These are phyloP conservation scores for Iris pallida DNA, from an alignment of 116 monocot species.

Conservation along the genomic window DNA sequence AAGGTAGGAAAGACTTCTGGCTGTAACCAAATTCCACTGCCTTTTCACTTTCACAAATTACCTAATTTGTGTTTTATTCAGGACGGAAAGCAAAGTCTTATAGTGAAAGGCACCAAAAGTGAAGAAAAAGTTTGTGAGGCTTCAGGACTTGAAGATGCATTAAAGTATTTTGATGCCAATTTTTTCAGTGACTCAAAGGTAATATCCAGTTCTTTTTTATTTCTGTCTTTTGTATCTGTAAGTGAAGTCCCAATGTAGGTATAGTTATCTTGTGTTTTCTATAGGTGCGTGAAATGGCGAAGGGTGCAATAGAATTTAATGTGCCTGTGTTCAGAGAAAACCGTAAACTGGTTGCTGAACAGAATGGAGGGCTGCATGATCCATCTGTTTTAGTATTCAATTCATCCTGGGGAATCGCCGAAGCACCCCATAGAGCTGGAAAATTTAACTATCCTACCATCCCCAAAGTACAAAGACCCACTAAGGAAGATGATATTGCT, in stretches of 20 bases:
- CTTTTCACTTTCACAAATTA: not conserved
- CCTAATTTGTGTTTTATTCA: slow-evolving; percentile 15
- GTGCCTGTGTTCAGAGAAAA: slow-evolving; percentile 59
- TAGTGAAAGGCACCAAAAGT: slow-evolving; percentile 5
- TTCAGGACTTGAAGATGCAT: slow-evolving; percentile 32
- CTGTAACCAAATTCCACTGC: not conserved
- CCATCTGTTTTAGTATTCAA: slow-evolving; percentile 86
- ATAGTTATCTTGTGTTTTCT: slow-evolving; percentile 4
- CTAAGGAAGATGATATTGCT: slow-evolving; percentile 72
- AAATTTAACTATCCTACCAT: slow-evolving; percentile 61
- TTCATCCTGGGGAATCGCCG: slow-evolving; percentile 45
- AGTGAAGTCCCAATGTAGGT: not conserved
- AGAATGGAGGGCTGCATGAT: slow-evolving; percentile 73
- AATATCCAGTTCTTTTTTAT: not conserved
- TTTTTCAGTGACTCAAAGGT: slow-evolving; percentile 83
- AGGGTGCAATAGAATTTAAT: slow-evolving; percentile 72
- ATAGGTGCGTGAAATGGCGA: slow-evolving; percentile 72
- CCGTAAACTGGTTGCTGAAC: slow-evolving; percentile 58
- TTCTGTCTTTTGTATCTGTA: not conserved
- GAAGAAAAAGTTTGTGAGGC: slow-evolving; percentile 23
- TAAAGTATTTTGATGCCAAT: slow-evolving; percentile 55
- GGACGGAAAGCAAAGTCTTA: slow-evolving; percentile 26
- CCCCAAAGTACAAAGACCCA: slow-evolving; percentile 37
- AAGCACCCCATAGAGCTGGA: slow-evolving; percentile 7
- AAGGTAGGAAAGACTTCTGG: slow-evolving; percentile 29